phyloP scores from a whole-genome alignment of 768 basidiomycete genomes.

The Rhizopogon vulgaris region DNA sequence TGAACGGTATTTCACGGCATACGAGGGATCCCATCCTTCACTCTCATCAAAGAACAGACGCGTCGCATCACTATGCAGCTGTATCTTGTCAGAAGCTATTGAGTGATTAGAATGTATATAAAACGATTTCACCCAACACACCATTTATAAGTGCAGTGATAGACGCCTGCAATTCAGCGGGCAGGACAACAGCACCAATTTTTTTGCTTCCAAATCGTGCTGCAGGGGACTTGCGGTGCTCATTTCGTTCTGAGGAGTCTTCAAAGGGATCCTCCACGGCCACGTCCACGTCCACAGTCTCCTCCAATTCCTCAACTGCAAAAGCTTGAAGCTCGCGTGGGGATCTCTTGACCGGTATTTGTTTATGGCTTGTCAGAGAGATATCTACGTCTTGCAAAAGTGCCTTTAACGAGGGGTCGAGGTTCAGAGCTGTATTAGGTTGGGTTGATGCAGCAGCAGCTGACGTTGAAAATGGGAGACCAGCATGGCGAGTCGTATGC shows the following conservation, averaged over 20 bases:
- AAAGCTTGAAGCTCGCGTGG: conserved; percentile 54
- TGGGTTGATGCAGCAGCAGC: conserved; percentile 26
- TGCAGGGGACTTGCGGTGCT: conserved; percentile 68
- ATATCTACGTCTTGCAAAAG: conserved; percentile 66
- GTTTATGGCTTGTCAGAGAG: conserved; percentile 40
- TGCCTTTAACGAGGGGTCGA: conserved; percentile 61
- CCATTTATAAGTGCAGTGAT: conserved; percentile 66
- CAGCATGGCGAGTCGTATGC: conserved; percentile 16
- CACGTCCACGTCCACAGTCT: conserved; percentile 27
- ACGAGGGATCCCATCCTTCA: conserved; percentile 49
- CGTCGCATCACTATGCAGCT: conserved; percentile 63
- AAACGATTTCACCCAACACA: conserved; percentile 21
- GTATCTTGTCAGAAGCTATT: conserved; percentile 57
- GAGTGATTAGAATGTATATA: conserved; percentile 5
- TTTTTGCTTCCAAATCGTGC: conserved; percentile 73
- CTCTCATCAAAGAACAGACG: conserved; percentile 52
- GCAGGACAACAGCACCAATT: conserved; percentile 67
- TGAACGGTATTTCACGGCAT: conserved; percentile 56
- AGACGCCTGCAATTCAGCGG: conserved; percentile 61
- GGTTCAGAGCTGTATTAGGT: conserved; percentile 53
- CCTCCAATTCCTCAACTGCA: conserved; percentile 29
- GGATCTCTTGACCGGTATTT: conserved; percentile 21
- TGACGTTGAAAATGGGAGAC: conserved; percentile 26
- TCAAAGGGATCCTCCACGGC: conserved; percentile 24
- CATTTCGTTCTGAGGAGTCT: conserved; percentile 22